Evolutionary conservation across 2,329 filamentous ascomycete genomes (phyloP), one percentile per base, ranked within the genome.

Genomic region (Tothia fuscella): DNA sequence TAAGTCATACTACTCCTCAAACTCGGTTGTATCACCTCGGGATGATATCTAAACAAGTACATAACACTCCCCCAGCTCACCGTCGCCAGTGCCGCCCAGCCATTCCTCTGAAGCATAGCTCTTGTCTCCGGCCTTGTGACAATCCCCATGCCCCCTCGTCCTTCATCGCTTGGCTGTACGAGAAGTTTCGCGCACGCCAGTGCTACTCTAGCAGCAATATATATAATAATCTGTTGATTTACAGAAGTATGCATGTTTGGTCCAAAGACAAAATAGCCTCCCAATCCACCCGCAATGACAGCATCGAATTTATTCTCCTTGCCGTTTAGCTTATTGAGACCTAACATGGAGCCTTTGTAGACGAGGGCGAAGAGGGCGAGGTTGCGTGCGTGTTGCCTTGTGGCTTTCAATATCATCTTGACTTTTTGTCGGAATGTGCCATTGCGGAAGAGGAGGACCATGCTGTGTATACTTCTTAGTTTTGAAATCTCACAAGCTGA

Each of bases 221-320:
- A 98, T 53, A 96, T 84, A 60, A 94, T 87, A 58, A 98, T 98
- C 70, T 98, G 89, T 68, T 95, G 86, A 64, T 80, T 93, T 48
- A 95, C 81, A 49, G 77, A 82, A 47, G 80, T 82, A 55, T 85
- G 78, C 58, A 69, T 70, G 28, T 80, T 80, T 46, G 82, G 80
- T 37, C 89, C 91, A 59, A 98, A 98, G 48, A 96, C 85, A 47
- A 85, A 65, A 70, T 96, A 98, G 41, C 91, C 91, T 55, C 91
- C 91, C 35, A 93, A 58, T 6, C 95, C 67, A 6, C 91, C 91
- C 9, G 86, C 83, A 46, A 95, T 62, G 63, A 98, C 91, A 47
- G 78, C 77, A 63, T 96, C 88, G 59, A 82, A 84, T 31, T 76
- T 76, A 3, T 81, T 77, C 68, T 75, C 70, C 51, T 78, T 76